These are phyloP conservation scores for Cyclotella cryptica DNA, from an alignment of 108 stramenopile genomes.

Conservation along the genomic window DNA sequence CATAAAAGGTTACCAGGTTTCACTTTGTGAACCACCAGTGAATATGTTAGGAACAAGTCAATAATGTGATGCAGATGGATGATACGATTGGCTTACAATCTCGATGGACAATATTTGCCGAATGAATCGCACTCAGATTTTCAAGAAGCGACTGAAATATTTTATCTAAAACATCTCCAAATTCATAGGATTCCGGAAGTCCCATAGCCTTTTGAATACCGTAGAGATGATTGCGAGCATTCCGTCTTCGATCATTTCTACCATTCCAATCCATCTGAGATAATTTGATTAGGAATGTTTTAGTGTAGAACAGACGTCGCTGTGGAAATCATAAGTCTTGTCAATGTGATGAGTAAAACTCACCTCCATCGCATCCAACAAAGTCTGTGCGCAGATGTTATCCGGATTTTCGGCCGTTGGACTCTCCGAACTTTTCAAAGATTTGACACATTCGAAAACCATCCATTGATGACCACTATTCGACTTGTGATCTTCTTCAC, in stretches of 20 bases:
- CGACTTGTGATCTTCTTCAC: constrained; percentile 1
- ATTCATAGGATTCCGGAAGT: constrained; percentile 42
- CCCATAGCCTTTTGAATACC: constrained; percentile 54
- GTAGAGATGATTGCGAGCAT: constrained; percentile 53
- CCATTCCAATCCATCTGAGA: constrained; percentile 49
- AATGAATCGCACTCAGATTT: constrained; percentile 59
- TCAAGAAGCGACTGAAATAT: constrained; percentile 55
- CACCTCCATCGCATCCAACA: constrained; percentile 68
- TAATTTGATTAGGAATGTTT: no score
- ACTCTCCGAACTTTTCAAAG: constrained; percentile 6
- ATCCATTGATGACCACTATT: constrained; percentile 70
- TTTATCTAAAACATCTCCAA: constrained; percentile 65
- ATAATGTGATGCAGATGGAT: neutral
- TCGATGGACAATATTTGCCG: constrained; percentile 70
- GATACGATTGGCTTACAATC: constrained; percentile 51
- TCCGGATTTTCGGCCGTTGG: no score
- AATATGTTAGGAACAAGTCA: neutral
- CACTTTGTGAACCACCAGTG: constrained; percentile 22
- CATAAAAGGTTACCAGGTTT: constrained; percentile 80
- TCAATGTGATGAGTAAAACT: no score
- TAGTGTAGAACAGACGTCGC: no score
- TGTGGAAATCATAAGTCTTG: no score
- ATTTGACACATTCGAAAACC: constrained; percentile 62
- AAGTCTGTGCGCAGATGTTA: constrained; percentile 51
- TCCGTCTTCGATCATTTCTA: neutral